phyloP scores from a whole-genome alignment of 2,329 filamentous ascomycete species.

The Claviceps paspali region DNA sequence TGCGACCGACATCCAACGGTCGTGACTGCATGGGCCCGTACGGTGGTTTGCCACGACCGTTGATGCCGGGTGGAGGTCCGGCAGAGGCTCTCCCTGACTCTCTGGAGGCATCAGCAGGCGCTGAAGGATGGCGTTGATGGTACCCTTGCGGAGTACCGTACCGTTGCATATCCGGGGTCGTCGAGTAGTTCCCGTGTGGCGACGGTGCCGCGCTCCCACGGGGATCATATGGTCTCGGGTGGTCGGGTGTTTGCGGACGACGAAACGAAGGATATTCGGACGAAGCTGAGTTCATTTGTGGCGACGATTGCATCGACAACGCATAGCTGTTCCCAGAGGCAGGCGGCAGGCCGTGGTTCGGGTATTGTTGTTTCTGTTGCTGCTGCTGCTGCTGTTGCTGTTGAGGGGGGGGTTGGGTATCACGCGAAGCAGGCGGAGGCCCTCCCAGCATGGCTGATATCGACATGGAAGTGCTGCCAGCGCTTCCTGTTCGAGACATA shows the following conservation, averaged over 20 bases:
- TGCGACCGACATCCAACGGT: slow-evolving; percentile 28
- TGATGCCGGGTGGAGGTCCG: slow-evolving; percentile 31
- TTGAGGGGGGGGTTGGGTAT: slow-evolving; percentile 20
- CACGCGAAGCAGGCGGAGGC: slow-evolving; percentile 27
- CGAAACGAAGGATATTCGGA: slow-evolving; percentile 48
- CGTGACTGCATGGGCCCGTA: slow-evolving; percentile 30
- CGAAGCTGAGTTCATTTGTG: slow-evolving; percentile 36
- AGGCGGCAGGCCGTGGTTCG: slow-evolving; percentile 24
- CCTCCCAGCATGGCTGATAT: slow-evolving; percentile 46
- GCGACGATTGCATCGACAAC: slow-evolving; percentile 37
- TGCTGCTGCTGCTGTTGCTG: slow-evolving; percentile 13
- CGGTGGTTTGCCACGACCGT: slow-evolving; percentile 33
- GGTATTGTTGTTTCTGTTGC: slow-evolving; percentile 28
- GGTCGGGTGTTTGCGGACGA: slow-evolving; percentile 60
- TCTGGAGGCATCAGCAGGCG: slow-evolving; percentile 28
- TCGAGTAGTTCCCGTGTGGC: slow-evolving; percentile 35
- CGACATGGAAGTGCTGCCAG: slow-evolving; percentile 41
- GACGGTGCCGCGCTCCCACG: slow-evolving; percentile 31
- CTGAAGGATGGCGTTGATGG: slow-evolving; percentile 32
- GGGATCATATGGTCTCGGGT: slow-evolving; percentile 38
- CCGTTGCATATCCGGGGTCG: slow-evolving; percentile 42
- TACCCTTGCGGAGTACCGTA: slow-evolving; percentile 46
- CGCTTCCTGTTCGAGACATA: slow-evolving; percentile 29
- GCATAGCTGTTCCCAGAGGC: slow-evolving; percentile 30
- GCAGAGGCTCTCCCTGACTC: slow-evolving; percentile 23